Conservation (phyloP, 2,329 filamentous ascomycete genomes). For the Dendryphion nanum region DNA sequence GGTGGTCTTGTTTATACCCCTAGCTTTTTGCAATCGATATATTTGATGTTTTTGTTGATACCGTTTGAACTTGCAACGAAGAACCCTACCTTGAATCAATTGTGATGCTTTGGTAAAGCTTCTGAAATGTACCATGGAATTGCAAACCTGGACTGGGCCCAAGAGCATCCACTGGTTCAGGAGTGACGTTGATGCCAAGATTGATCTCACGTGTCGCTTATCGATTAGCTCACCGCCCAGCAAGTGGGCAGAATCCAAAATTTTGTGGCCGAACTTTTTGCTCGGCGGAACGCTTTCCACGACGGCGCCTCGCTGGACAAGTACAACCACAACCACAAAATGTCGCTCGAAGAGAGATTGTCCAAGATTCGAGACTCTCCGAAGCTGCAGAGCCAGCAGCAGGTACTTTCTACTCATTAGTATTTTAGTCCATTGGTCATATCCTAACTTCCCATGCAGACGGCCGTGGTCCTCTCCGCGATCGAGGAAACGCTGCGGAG, state of each 20-base stretch:
- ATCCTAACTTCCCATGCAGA: conserved; percentile 61
- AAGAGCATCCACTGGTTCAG: too few species aligned
- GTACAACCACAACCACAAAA: conserved; percentile 23
- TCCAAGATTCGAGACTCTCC: conserved; percentile 92
- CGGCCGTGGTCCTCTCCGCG: conserved; percentile 80
- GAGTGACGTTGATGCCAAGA: too few species aligned
- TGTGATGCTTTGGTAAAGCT: too few species aligned
- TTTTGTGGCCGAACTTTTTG: conserved; percentile 20
- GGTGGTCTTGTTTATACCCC: too few species aligned
- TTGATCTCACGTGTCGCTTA: conserved; percentile 11
- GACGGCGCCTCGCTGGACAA: neutral
- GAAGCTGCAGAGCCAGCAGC: conserved; percentile 91
- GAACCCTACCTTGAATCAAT: too few species aligned
- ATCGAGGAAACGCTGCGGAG: conserved; percentile 91
- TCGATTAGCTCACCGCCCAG: conserved; percentile 15
- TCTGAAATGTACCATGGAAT: too few species aligned
- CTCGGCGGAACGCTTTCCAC: conserved; percentile 4
- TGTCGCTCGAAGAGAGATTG: conserved; percentile 82
- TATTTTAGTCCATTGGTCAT: too few species aligned
- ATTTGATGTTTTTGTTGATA: too few species aligned
- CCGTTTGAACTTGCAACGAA: too few species aligned
- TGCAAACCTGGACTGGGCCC: too few species aligned
- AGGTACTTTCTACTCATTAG: conserved; percentile 56
- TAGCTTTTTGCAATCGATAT: too few species aligned
- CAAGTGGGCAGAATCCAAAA: conserved; percentile 9